Evolutionary conservation across 2,329 filamentous ascomycete species (phyloP), one percentile per base, ranked within the genome.

Genomic region (Mycosphaerella arachidis): DNA sequence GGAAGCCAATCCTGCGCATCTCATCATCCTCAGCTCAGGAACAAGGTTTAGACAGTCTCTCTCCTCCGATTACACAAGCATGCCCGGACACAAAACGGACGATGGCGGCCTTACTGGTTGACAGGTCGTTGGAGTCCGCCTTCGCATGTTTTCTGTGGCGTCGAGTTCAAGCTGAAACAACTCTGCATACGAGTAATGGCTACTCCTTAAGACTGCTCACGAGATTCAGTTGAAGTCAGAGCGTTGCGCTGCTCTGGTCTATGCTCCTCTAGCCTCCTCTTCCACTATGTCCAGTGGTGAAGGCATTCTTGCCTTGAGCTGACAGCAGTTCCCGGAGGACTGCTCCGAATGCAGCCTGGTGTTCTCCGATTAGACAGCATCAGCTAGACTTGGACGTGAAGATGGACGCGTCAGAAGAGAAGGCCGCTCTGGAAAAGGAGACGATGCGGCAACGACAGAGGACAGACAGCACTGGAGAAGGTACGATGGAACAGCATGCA

Each of bases 371-470:
- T 24, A 31, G 30, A 33, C 8, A 52, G n/a, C 8, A 12, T 16
- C 9, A 3, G 10, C 6, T 16, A n/a, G 13, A 12, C 30, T 20
- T 12, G 29, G 1, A 7, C 10, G 12, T 37, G 18, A 48, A 55
- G 30, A 64, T 64, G 62, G 57, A 64, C 35, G 29, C 59, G n/a
- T 37, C 56, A 18, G 57, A 59, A 18, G 62, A 64, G 50, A 61
- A 64, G 53, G 58, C 53, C 33, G 55, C 55, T 33, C 52, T 58
- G 7, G 57, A 57, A 24, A 59, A 51, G 35, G 52, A 55, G 57
- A 45, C 52, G 3, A 29, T 48, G 57, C 7, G 29, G 18, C 29
- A 35, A 31, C 43, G 12, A 7, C 33, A 51, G 20, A 27, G 29
- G 29, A 51, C n/a, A 16, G 48, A 43, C 13, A 10, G 10, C n/a